A percentile compares a stretch with the other conserved stretches of the same genome.
Evolutionary conservation across 805 yeast genomes (phyloP).

Genomic region (Jamesozyma lodderae): DNA sequence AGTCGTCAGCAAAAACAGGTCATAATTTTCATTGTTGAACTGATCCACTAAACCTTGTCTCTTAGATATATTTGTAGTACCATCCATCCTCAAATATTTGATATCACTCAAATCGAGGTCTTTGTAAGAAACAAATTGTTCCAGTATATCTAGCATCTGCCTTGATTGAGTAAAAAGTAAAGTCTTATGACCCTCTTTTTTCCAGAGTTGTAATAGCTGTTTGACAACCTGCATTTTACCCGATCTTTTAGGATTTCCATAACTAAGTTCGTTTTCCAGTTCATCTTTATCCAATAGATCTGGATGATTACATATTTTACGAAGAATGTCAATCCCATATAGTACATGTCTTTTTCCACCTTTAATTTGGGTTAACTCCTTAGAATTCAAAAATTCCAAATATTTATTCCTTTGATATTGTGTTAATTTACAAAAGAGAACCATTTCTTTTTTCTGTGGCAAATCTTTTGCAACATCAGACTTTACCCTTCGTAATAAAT

Average conservation of each 20-base stretch:
- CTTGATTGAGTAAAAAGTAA: constrained; percentile 85
- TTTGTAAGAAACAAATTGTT: constrained; percentile 46
- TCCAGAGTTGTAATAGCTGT: constrained; percentile 70
- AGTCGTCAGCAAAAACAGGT: constrained; percentile 78
- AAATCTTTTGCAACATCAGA: constrained; percentile 91
- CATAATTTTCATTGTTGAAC: constrained; percentile 55
- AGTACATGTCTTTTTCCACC: constrained; percentile 73
- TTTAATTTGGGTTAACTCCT: constrained; percentile 61
- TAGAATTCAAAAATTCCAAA: constrained; percentile 62
- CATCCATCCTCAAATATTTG: constrained; percentile 82
- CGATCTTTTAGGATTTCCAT: constrained; percentile 54
- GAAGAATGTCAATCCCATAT: constrained; percentile 79
- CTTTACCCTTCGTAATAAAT: constrained; percentile 76
- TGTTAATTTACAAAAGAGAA: constrained; percentile 81
- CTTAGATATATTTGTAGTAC: constrained; percentile 69
- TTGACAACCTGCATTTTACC: constrained; percentile 90
- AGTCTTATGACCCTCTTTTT: constrained; percentile 63
- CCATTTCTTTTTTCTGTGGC: constrained; percentile 91
- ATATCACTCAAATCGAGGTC: constrained; percentile 31
- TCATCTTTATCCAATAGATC: constrained; percentile 54
- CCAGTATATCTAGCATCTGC: constrained; percentile 87
- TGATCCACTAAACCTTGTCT: constrained; percentile 75
- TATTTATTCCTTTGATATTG: constrained; percentile 65
- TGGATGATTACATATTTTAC: constrained; percentile 96
- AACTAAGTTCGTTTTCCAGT: constrained; percentile 25